Conservation (phyloP, 2,329 filamentous ascomycete genomes). For the Aspergillus thermomutatus region DNA sequence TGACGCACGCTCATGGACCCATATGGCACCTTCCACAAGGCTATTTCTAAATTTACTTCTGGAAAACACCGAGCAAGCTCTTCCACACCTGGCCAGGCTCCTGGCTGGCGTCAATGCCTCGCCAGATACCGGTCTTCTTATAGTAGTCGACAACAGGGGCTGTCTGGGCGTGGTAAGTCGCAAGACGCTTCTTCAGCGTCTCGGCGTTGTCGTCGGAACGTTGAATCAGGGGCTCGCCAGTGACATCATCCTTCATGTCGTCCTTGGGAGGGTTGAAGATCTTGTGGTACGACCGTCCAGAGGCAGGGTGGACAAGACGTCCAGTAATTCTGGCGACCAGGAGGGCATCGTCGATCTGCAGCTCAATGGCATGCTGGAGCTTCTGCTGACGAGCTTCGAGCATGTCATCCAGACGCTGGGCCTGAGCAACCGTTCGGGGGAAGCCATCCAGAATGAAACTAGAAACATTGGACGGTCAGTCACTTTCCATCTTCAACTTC, state of each 20-base stretch:
- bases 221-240: constrained; percentile 94
- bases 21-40: constrained; percentile 1
- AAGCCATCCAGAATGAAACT: constrained; percentile 99
- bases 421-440: constrained; percentile 92
- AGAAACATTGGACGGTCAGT: constrained; percentile 13
- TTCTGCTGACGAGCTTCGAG: constrained; percentile 72
- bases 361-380: constrained; percentile 91
- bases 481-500: constrained; percentile 12
- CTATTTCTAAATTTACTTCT: constrained; percentile 46
- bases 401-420: constrained; percentile 92
- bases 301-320: constrained; percentile 91
- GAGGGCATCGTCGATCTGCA: constrained; percentile 92
- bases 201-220: constrained; percentile 96
- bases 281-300: constrained; percentile 94
- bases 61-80: constrained; percentile 81
- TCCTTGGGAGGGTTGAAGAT: constrained; percentile 98
- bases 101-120: constrained; percentile 90
- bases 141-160: constrained; percentile 92
- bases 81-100: constrained; percentile 95
- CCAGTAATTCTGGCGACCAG: constrained; percentile 95
- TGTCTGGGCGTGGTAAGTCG: constrained; percentile 93
- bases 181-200: constrained; percentile 88
- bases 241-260: constrained; percentile 92
- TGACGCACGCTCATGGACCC: constrained; percentile 1
- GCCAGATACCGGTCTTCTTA: constrained; percentile 96